Percentiles rank a stretch among this genome's conserved stretches.
phyloP scores from a whole-genome alignment of 768 basidiomycete genomes.

The Pleurotus salmoneostramineus region DNA sequence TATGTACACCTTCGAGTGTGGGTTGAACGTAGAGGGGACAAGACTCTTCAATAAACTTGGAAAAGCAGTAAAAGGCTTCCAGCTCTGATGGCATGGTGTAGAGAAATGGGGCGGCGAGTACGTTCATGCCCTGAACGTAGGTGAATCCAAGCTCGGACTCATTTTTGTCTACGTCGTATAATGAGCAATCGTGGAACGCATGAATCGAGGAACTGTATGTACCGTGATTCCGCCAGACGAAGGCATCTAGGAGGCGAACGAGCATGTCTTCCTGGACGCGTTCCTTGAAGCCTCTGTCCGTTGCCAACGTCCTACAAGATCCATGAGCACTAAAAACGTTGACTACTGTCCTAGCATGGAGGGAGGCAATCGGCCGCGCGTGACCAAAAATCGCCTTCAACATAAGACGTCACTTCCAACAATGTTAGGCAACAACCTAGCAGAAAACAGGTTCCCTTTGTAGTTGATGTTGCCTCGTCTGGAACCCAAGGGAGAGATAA shows the following conservation, averaged over 20 bases:
- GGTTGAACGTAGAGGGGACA: constrained; percentile 98
- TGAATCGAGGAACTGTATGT: constrained; percentile 6
- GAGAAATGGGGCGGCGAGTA: constrained; percentile 94
- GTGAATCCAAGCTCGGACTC: constrained; percentile 82
- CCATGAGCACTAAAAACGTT: too few relatives aligned
- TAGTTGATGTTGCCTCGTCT: too few relatives aligned
- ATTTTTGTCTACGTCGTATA: constrained; percentile 78
- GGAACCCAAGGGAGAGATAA: too few relatives aligned
- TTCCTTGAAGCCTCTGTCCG: constrained; percentile 96
- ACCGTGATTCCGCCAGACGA: constrained; percentile 96
- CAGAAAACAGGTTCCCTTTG: too few relatives aligned
- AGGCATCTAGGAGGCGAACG: constrained; percentile 93
- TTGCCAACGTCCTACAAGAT: constrained; percentile 75
- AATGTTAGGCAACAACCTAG: too few relatives aligned
- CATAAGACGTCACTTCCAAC: too few relatives aligned
- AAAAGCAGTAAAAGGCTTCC: constrained; percentile 98
- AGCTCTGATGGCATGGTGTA: constrained; percentile 97
- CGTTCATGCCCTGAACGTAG: constrained; percentile 99
- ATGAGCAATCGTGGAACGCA: background rate
- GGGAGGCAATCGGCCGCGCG: too few relatives aligned
- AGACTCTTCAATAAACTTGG: constrained; percentile 90
- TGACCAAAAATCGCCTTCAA: too few relatives aligned
- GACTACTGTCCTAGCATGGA: too few relatives aligned
- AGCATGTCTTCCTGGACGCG: constrained; percentile 97
- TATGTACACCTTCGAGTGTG: constrained; percentile 92